Conservation (phyloP, 192 early-diverging fungal species). For the Linnemannia hyalina region DNA sequence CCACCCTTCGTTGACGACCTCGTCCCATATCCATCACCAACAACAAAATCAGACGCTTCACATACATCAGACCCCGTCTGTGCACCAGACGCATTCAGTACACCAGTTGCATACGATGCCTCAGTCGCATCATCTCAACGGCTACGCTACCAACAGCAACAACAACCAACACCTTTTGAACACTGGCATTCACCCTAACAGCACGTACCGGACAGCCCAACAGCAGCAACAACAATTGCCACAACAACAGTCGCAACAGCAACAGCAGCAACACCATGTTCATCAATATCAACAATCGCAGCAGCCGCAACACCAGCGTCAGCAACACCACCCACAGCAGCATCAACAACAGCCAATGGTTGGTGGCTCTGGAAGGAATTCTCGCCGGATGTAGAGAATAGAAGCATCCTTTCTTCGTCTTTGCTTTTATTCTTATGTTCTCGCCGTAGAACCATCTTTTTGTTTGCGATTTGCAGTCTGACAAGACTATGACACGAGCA, state of each 20-base stretch:
- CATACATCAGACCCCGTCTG: neutral
- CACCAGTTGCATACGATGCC: neutral
- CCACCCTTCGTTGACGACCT: slow-evolving; percentile 38
- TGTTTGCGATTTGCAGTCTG: too few species aligned
- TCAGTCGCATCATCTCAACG: slow-evolving; percentile 3
- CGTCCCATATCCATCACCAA: slow-evolving; percentile 24
- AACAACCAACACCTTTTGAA: neutral
- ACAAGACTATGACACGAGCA: too few species aligned
- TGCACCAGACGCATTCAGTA: neutral
- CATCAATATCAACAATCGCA: slow-evolving; percentile 25
- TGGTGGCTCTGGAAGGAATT: slow-evolving; percentile 6
- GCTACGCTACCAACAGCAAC: slow-evolving; percentile 14
- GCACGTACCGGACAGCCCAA: slow-evolving; percentile 14
- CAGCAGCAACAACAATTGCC: slow-evolving; percentile 30
- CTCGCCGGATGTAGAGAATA: slow-evolving; percentile 23
- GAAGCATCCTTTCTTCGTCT: neutral
- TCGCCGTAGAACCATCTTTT: too few species aligned
- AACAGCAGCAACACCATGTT: slow-evolving; percentile 18
- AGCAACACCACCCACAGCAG: slow-evolving; percentile 23
- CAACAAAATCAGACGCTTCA: slow-evolving; percentile 5
- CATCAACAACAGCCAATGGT: slow-evolving; percentile 26
- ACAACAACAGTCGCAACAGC: slow-evolving; percentile 25
- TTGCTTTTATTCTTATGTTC: neutral
- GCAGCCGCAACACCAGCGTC: slow-evolving; percentile 24
- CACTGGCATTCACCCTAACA: slow-evolving; percentile 6